Evolutionary conservation across 495 filamentous ascomycete species (phyloP), one percentile per base, ranked within the genome.

Genomic region (Penicillium turbatum): DNA sequence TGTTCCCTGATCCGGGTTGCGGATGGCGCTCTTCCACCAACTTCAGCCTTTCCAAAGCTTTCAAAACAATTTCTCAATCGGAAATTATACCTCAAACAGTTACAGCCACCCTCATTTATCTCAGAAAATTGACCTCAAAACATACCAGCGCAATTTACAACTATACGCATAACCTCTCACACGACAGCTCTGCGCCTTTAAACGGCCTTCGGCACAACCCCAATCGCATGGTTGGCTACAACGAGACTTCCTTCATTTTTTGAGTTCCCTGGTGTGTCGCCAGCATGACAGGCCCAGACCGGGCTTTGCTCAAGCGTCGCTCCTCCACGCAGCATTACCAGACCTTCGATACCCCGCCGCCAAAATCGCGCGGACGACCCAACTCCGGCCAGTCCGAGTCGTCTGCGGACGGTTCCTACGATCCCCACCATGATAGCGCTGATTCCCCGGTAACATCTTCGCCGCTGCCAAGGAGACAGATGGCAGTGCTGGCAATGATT

Each of bases 341-440:
- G 62, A 97, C 93, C 42, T 97, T 98, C 64, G 90, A 90, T 26
- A 96, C 90, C 0, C 83, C 85, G 39, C 93, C 93, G 2, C 93
- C 93, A 15, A 86, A 82, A 59, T 86, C 86, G n/a, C 86, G 81
- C 48, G 83, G 86, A n/a, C 75, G 77, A 43, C 83, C 82, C 10
- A 80, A 73, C 26, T 77, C 71, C 13, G 69, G 76, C 6, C 72
- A 72, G 42, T 75, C 77, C 30, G 67, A 66, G 19, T 72, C 72
- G n/a, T 77, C 76, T 1, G 66, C 61, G 7, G 62, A 68, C 10
- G 56, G 19, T 7, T 57, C 62, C 2, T 45, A 65, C 54, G 53
- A 55, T 50, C 35, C 10, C 12, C 51, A 70, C 45, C 55, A 78
- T 54, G 69, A 76, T 51, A 30, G 38, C 19, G 43, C 62, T 49